Evolutionary conservation across 352 stramenopile species (phyloP).

Genomic region (Phytophthora sp.): DNA sequence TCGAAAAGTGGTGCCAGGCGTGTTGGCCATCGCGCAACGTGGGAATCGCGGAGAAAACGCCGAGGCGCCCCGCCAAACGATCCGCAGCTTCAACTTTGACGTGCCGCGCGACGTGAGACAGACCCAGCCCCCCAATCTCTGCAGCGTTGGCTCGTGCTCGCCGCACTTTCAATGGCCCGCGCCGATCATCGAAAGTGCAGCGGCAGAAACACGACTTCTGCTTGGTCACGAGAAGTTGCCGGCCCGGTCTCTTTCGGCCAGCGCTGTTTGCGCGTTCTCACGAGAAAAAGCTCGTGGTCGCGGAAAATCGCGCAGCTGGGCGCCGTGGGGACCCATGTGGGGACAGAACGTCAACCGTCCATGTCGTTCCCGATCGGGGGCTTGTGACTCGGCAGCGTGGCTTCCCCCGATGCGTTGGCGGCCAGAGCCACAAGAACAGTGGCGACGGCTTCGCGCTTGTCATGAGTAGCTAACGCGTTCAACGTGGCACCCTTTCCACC

Average conservation of each 20-base stretch:
- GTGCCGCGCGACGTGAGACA: constrained; percentile 18
- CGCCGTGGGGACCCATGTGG: constrained; percentile 5
- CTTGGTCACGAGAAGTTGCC: constrained; percentile 8
- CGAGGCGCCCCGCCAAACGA: too few species aligned
- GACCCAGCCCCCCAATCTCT: constrained; percentile 14
- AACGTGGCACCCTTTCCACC: too few species aligned
- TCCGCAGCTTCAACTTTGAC: constrained; percentile 18
- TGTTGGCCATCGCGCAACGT: constrained; percentile 2
- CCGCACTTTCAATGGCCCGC: too few species aligned
- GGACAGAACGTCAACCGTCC: constrained; percentile 1
- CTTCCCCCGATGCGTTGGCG: neutral
- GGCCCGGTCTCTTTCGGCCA: constrained; percentile 7
- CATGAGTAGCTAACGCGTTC: neutral
- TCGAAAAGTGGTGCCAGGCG: constrained; percentile 28
- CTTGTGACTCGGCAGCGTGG: constrained; percentile 21
- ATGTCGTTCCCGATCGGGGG: neutral
- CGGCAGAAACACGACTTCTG: constrained; percentile 26
- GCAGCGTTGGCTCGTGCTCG: too few species aligned
- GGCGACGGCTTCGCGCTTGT: neutral
- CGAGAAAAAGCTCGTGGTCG: constrained; percentile 29
- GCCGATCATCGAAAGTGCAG: constrained; percentile 26
- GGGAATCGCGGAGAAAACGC: constrained; percentile 9
- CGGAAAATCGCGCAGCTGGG: too few species aligned
- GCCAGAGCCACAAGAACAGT: constrained; percentile 8
- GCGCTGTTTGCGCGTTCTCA: constrained; percentile 26